phyloP scores from a whole-genome alignment of 2,329 filamentous ascomycete species.

The Zasmidium angulare region DNA sequence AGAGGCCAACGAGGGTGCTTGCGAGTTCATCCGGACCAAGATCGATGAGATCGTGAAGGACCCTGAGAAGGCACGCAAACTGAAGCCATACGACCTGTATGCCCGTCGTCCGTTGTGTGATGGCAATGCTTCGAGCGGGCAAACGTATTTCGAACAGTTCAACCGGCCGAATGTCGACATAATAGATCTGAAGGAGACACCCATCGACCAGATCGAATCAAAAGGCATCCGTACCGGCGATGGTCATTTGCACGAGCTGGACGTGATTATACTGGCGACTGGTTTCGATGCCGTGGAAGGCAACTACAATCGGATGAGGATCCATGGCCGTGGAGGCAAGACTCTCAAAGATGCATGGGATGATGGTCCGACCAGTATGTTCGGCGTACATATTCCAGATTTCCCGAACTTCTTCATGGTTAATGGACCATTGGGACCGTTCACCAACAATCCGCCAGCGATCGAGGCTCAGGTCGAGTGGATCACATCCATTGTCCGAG shows the following conservation, averaged over 20 bases:
- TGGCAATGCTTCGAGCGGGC: slow-evolving; percentile 41
- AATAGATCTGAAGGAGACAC: slow-evolving; percentile 42
- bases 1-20: slow-evolving; percentile 54
- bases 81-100: slow-evolving; percentile 53
- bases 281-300: slow-evolving; percentile 45
- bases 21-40: slow-evolving; percentile 58
- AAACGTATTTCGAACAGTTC: slow-evolving; percentile 49
- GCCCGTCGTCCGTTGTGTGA: slow-evolving; percentile 40
- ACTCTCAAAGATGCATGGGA: slow-evolving; percentile 37
- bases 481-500: slow-evolving; percentile 23
- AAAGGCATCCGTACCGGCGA: slow-evolving; percentile 48
- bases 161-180: slow-evolving; percentile 45
- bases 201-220: slow-evolving; percentile 51
- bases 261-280: slow-evolving; percentile 47
- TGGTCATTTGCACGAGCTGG: slow-evolving; percentile 42
- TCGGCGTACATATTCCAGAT: slow-evolving; percentile 38
- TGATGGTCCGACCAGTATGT: slow-evolving; percentile 34
- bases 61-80: slow-evolving; percentile 49
- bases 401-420: slow-evolving; percentile 48
- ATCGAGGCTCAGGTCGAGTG: slow-evolving; percentile 38
- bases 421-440: slow-evolving; percentile 41
- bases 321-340: slow-evolving; percentile 31
- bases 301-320: slow-evolving; percentile 33
- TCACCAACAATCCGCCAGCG: slow-evolving; percentile 39
- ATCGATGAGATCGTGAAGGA: slow-evolving; percentile 52